A percentile compares a stretch with the other conserved stretches of the same genome.
phyloP scores from a whole-genome alignment of 2,329 filamentous ascomycete species.

The Kalaharituber pfeilii region DNA sequence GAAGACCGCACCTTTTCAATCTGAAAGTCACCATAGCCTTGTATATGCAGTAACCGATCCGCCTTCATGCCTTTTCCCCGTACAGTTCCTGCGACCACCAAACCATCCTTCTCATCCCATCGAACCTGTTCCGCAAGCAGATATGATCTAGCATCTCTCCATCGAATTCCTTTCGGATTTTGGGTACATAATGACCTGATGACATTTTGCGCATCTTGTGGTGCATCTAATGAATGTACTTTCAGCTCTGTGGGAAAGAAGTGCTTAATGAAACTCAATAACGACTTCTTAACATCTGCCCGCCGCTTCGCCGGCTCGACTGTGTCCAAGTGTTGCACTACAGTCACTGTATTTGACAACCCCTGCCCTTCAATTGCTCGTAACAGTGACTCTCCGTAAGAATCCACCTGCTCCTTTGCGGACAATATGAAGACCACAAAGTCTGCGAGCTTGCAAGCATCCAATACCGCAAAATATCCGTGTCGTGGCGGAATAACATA shows the following conservation, averaged over 20 bases:
- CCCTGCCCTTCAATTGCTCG: slow-evolving; percentile 83
- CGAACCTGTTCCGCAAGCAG: slow-evolving; percentile 72
- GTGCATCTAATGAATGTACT: slow-evolving; percentile 69
- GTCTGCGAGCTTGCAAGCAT: slow-evolving; percentile 75
- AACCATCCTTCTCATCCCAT: slow-evolving; percentile 49
- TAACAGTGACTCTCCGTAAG: slow-evolving; percentile 67
- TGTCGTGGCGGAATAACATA: slow-evolving; percentile 54
- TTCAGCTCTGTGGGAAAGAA: slow-evolving; percentile 90
- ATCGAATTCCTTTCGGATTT: slow-evolving; percentile 81
- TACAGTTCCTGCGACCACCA: slow-evolving; percentile 67
- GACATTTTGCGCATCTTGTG: slow-evolving; percentile 79
- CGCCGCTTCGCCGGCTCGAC: slow-evolving; percentile 66
- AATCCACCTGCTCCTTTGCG: slow-evolving; percentile 65
- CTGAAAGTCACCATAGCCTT: slow-evolving; percentile 87
- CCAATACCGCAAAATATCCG: slow-evolving; percentile 59
- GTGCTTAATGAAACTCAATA: slow-evolving; percentile 84
- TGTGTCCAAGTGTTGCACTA: slow-evolving; percentile 61
- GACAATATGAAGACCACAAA: slow-evolving; percentile 80
- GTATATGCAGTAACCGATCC: slow-evolving; percentile 75
- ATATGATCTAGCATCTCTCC: slow-evolving; percentile 92
- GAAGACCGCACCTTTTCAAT: slow-evolving; percentile 54
- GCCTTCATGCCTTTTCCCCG: slow-evolving; percentile 75
- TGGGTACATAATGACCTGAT: slow-evolving; percentile 82
- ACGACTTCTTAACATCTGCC: slow-evolving; percentile 56
- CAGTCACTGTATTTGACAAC: slow-evolving; percentile 76